Evolutionary conservation across 345 rosid species (phyloP).

Genomic region (Crucihimalaya himalaica): DNA sequence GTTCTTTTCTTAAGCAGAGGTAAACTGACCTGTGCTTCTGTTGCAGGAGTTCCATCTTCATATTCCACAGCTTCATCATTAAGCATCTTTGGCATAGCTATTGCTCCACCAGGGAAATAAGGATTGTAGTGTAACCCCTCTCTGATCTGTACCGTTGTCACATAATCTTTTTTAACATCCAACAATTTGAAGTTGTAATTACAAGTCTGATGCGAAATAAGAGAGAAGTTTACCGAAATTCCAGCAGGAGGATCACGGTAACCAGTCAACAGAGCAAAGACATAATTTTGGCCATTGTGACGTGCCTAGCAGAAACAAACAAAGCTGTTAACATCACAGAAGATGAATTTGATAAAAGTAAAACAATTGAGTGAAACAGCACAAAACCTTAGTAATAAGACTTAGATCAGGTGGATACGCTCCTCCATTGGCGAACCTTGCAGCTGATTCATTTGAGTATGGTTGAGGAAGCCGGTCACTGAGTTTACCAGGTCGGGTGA

Average conservation of each 20-base stretch:
- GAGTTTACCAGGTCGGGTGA: constrained; percentile 93
- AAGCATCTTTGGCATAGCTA: constrained; percentile 99
- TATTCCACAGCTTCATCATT: constrained; percentile 94
- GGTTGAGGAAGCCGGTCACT: constrained; percentile 94
- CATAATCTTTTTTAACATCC: neutral
- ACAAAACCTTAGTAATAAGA: constrained; percentile 78
- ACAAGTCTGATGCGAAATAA: neutral
- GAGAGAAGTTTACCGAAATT: constrained; percentile 54
- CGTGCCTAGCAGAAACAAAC: constrained; percentile 73
- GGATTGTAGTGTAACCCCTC: constrained; percentile 96
- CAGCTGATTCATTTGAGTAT: constrained; percentile 87
- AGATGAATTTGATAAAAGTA: neutral
- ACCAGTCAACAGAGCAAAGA: constrained; percentile 91
- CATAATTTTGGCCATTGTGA: constrained; percentile 97
- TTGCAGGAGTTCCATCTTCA: constrained; percentile 92
- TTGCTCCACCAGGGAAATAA: constrained; percentile 97
- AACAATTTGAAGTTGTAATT: neutral
- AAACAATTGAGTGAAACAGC: constrained; percentile 1
- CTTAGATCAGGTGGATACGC: constrained; percentile 99
- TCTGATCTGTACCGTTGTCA: constrained; percentile 57
- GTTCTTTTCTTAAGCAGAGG: neutral
- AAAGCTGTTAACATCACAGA: constrained; percentile 9
- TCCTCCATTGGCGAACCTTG: constrained; percentile 99
- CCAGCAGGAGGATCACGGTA: constrained; percentile 99
- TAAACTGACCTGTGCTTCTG: constrained; percentile 83